A percentile compares a stretch with the other conserved stretches of the same genome.
These are phyloP conservation scores for Venustampulla echinocandica DNA, from an alignment of 495 filamentous ascomycete species.

Conservation along the genomic window DNA sequence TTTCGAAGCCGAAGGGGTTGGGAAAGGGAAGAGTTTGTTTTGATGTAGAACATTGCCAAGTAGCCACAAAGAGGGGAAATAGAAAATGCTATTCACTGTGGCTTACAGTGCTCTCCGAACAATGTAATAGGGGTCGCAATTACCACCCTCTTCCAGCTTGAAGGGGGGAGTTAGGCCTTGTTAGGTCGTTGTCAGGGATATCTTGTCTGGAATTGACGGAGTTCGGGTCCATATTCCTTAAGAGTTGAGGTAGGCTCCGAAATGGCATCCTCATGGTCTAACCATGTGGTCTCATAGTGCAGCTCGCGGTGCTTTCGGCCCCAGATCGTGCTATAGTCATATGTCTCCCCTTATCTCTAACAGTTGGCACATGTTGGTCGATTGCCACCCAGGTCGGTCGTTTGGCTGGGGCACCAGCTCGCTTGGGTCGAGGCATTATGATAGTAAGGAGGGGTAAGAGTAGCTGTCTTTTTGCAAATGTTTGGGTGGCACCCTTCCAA, in stretches of 20 bases:
- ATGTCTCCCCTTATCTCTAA: conserved; percentile 62
- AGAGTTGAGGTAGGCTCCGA: background rate
- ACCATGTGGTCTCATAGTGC: too few relatives aligned
- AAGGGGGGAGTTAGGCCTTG: background rate
- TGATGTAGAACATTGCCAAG: too few relatives aligned
- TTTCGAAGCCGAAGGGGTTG: too few relatives aligned
- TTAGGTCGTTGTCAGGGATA: background rate
- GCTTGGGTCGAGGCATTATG: conserved; percentile 54
- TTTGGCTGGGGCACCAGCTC: conserved; percentile 57
- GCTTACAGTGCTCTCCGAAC: too few relatives aligned
- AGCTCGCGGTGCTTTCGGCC: too few relatives aligned
- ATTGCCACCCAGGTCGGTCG: conserved; percentile 83
- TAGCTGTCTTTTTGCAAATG: background rate
- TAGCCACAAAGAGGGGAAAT: too few relatives aligned
- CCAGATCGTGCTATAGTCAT: conserved; percentile 78
- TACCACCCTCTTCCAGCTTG: too few relatives aligned
- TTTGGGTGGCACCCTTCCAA: background rate
- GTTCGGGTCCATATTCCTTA: background rate
- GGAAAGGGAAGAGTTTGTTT: too few relatives aligned
- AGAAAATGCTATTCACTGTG: too few relatives aligned
- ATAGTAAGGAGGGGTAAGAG: background rate
- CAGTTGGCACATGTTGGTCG: conserved; percentile 74
- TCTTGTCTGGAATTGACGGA: too few relatives aligned
- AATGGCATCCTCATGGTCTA: background rate
- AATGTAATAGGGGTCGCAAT: conserved; percentile 26